phyloP scores from a whole-genome alignment of 768 basidiomycete genomes.

The Neoboletus brunneissimus region DNA sequence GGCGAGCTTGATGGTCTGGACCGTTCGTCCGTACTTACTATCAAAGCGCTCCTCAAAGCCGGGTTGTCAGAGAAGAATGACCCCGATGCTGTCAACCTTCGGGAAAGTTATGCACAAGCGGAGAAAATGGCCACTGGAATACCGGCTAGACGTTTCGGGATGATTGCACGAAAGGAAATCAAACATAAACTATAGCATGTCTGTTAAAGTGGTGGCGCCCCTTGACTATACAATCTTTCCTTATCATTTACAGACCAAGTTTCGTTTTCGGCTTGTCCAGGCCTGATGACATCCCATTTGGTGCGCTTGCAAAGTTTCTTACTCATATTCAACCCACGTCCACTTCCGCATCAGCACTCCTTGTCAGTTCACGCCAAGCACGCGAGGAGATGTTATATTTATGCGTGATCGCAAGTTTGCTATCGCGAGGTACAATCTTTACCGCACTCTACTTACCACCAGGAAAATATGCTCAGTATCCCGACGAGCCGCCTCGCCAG shows the following conservation, averaged over 20 bases:
- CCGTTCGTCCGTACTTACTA: slow-evolving; percentile 47
- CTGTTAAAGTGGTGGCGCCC: not conserved
- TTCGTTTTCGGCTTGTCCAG: not conserved
- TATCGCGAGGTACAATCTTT: not conserved
- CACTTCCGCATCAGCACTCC: not conserved
- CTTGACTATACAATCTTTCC: not conserved
- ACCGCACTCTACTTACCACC: not conserved
- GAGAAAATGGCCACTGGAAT: slow-evolving; percentile 60
- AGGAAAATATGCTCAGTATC: not conserved
- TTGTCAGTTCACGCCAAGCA: not conserved
- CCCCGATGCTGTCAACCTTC: slow-evolving; percentile 60
- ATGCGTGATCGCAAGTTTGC: not conserved
- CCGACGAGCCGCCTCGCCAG: not conserved
- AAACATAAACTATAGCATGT: slow-evolving; percentile 54
- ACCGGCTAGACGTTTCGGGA: slow-evolving; percentile 50
- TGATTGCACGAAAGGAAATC: slow-evolving; percentile 61
- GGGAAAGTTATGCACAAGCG: slow-evolving; percentile 72
- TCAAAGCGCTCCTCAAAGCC: slow-evolving; percentile 52
- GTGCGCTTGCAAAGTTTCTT: not conserved
- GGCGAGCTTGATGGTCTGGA: slow-evolving; percentile 60
- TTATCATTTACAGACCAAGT: not conserved
- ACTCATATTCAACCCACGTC: not conserved
- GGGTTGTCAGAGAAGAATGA: slow-evolving; percentile 61
- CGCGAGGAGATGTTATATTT: not conserved
- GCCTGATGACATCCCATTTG: not conserved